Base-by-base conservation (phyloP, 805 yeast species). In the Candida xyloterini region DNA sequence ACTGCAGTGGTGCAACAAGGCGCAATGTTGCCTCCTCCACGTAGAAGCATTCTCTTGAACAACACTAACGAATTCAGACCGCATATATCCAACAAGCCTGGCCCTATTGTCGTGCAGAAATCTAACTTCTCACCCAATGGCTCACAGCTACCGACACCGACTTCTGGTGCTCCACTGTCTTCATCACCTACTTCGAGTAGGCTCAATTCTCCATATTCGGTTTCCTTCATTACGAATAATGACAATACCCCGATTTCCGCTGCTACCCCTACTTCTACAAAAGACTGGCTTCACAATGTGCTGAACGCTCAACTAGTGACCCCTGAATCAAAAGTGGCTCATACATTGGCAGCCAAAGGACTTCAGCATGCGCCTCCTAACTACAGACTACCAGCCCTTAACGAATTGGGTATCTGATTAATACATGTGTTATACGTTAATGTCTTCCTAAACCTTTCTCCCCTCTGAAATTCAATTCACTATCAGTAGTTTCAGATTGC, bases 21-120 rank as follows among this genome's bases (percentile, higher is more conserved):
- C 9, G 42, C 57, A 14, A 42, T 50, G 52, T 41, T 57, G 13
- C 65, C 65, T 14, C 65, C 65, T 7, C 65, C 65, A 28, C 46
- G 63, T 39, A 43, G 50, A 14, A 40, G 44, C 28, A 33, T 43
- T 10, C 36, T 57, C 23, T 40, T 31, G 31, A 16, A 35, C 14
- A 38, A 43, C 14, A 42, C 33, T 27, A 48, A 46, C 22, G 62
- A 56, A 30, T 56, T 59, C 39, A 51, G 63, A 44, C 63, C 63
- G 9, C 48, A 53, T 31, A 31, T 51, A 11, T 41, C 53, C 9
- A 55, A 57, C 42, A 60, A 60, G 38, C 65, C 65, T 14, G 39
- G 59, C 10, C 64, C 65, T 1, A 52, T 60, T 13, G 33, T 54
- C 18, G 55, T 60, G 24, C 52, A 54, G 18, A 48, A 52, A 32